phyloP scores from a whole-genome alignment of 371 early-diverging fungal species.

The Actinomortierella ambigua region DNA sequence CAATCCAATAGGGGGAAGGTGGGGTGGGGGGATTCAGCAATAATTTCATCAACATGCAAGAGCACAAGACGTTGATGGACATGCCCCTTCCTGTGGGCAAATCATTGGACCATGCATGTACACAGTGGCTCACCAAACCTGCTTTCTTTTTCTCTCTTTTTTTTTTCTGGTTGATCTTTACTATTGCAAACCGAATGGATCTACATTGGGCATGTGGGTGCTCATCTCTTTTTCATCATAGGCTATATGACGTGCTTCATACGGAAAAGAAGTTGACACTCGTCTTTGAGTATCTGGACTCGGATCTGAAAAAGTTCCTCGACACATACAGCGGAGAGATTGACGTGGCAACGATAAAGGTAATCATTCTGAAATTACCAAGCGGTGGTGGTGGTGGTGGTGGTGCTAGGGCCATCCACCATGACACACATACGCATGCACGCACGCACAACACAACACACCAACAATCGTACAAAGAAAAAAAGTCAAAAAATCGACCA shows the following conservation, averaged over 20 bases:
- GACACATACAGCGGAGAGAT: constrained; percentile 85
- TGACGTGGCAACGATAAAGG: constrained; percentile 78
- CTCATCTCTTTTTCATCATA: constrained; percentile 25
- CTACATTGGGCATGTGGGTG: too few relatives aligned
- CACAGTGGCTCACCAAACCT: not conserved
- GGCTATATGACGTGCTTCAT: constrained; percentile 94
- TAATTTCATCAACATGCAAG: too few relatives aligned
- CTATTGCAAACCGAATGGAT: not conserved
- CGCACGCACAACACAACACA: too few relatives aligned
- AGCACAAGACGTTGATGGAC: too few relatives aligned
- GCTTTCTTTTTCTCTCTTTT: not conserved
- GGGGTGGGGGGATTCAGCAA: too few relatives aligned
- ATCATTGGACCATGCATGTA: not conserved
- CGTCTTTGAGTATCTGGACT: constrained; percentile 96
- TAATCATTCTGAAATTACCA: constrained; percentile 28
- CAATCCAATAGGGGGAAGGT: too few relatives aligned
- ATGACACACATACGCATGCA: too few relatives aligned
- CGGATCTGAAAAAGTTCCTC: constrained; percentile 93
- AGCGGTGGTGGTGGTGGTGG: not conserved
- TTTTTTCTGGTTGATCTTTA: not conserved
- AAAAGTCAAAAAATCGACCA: too few relatives aligned
- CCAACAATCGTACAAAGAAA: too few relatives aligned
- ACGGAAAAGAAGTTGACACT: constrained; percentile 93
- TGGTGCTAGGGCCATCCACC: not conserved
- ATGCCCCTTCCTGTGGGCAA: not conserved